Evolutionary conservation across 176 grass and related monocot genomes (phyloP).

Genomic region (Zoysia japonica): DNA sequence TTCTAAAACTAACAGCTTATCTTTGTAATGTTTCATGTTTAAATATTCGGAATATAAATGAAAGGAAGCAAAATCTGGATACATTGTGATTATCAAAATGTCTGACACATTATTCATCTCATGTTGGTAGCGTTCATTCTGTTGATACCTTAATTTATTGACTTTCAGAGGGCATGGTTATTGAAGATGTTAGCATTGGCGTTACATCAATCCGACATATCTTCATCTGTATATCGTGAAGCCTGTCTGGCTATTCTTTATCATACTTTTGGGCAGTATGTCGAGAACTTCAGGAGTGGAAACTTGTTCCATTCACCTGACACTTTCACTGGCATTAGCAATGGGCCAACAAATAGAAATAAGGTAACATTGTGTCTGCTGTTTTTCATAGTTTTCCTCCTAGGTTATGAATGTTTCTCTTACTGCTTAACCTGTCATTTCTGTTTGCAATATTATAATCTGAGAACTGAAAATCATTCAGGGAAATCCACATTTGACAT

Average conservation of each 20-base stretch:
- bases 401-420: background rate
- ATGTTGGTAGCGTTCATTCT: slow-evolving; percentile 27
- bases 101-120: background rate
- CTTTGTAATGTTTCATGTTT: background rate
- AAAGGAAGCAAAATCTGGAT: slow-evolving; percentile 8
- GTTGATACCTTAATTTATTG: slow-evolving; percentile 30
- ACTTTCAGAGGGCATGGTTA: slow-evolving; percentile 90
- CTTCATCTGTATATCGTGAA: slow-evolving; percentile 68
- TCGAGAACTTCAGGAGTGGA: slow-evolving; percentile 39
- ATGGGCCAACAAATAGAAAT: slow-evolving; percentile 47
- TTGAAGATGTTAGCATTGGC: slow-evolving; percentile 87
- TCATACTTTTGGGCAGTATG: slow-evolving; percentile 58
- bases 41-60: background rate
- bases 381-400: slow-evolving; percentile 13
- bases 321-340: slow-evolving; percentile 25
- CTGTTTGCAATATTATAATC: background rate
- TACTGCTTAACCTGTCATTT: background rate
- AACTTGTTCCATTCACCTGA: slow-evolving; percentile 40
- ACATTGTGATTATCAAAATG: background rate
- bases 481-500: background rate
- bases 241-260: slow-evolving; percentile 78
- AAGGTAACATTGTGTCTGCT: slow-evolving; percentile 47
- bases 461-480: background rate
- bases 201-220: slow-evolving; percentile 86
- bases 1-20: slow-evolving; percentile 11